Evolutionary conservation across 2,329 filamentous ascomycete genomes (phyloP), one percentile per base, ranked within the genome.

Genomic region (Xylaria arbuscula): DNA sequence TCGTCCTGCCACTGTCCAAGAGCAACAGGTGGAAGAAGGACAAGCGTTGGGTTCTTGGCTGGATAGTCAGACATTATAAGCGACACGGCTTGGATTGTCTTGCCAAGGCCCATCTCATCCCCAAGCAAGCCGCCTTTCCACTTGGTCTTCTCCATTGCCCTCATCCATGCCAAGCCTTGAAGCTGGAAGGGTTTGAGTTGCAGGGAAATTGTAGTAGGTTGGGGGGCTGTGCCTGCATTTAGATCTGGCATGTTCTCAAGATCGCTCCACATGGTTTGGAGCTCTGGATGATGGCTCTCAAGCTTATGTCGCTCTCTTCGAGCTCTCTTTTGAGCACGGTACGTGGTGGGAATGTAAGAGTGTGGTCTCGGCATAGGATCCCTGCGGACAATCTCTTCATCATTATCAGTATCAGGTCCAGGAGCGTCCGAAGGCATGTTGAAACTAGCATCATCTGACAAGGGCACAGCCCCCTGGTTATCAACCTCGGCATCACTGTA

Each of bases 101-200:
- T 99, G 58, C 96, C 96, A 82, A 99, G 92, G 7, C 96, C 96
- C 96, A 99, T 99, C 81, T 99, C 96, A 74, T 99, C 96, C 67
- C 96, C 96, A 1, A 99, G 87, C 2, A 99, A 85, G 15, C 96
- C 96, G 19, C 96, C 96, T 76, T 90, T 93, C 87, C 94, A 98
- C 47, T 91, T 82, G 0, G 89, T 92, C 80, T 92, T 84, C 78
- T 99, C 96, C 86, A 98, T 97, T 64, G 87, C 90, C 69, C 87
- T 89, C 93, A 99, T 97, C 96, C 96, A 99, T 59, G 93, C 90
- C 47, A 99, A 84, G 4, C 96, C 96, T 80, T 98, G 92, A 5
- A 97, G 89, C 77, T 99, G 96, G 78, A 98, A 99, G 0, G 92
- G 90, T 80, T 99, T 98, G 70, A 99, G 85, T 64, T 90, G 90